phyloP scores from a whole-genome alignment of 345 rosid genomes.

The Gossypium bickii region DNA sequence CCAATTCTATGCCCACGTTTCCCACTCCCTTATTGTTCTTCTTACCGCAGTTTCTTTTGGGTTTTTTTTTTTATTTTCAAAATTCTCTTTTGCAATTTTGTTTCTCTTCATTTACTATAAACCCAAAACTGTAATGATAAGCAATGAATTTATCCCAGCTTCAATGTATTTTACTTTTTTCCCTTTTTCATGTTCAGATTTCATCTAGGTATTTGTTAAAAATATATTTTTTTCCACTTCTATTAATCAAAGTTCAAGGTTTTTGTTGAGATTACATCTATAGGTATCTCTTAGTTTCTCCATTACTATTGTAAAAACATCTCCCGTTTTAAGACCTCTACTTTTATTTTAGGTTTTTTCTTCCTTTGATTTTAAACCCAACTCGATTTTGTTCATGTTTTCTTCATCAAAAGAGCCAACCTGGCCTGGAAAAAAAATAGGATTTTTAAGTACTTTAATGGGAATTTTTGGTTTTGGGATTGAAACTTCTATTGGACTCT shows the following conservation, averaged over 20 bases:
- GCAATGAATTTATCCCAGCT: neutral
- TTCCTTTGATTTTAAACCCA: neutral
- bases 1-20: no score
- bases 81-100: no score
- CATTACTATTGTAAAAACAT: neutral
- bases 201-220: neutral
- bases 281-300: slow-evolving; percentile 5
- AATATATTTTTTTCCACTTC: neutral
- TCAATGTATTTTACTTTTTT: neutral
- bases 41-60: no score
- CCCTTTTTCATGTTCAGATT: neutral
- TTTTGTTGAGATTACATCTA: neutral
- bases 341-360: no score
- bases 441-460: slow-evolving; percentile 45
- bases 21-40: no score
- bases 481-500: slow-evolving; percentile 66
- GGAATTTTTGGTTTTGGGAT: slow-evolving; percentile 65
- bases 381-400: neutral
- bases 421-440: slow-evolving; percentile 27
- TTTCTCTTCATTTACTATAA: slow-evolving; percentile 53
- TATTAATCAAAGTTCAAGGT: neutral
- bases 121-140: slow-evolving; percentile 53
- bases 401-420: neutral
- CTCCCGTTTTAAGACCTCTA: no score
- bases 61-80: no score